phyloP scores from a whole-genome alignment of 208 protist genomes.

The Herpetomonas tarakana region DNA sequence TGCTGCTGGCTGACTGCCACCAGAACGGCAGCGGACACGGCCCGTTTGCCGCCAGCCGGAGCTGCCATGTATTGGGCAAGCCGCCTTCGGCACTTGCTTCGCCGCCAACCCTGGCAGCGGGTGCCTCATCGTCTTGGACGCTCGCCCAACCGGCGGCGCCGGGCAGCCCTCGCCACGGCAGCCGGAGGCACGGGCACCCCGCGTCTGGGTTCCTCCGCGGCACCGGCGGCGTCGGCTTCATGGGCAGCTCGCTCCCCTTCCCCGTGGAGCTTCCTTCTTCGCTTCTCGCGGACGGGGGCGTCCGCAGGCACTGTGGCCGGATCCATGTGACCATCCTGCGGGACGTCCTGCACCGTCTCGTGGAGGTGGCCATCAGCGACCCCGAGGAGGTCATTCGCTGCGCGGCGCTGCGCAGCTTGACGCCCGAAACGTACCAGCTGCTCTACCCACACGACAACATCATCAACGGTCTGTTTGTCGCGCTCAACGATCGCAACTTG shows the following conservation, averaged over 20 bases:
- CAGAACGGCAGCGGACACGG: slow-evolving; percentile 7
- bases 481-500: slow-evolving; percentile 61
- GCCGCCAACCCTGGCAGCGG: too few species aligned
- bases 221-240: background rate
- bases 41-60: background rate
- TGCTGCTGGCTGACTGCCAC: slow-evolving; percentile 35
- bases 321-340: slow-evolving; percentile 66
- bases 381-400: slow-evolving; percentile 61
- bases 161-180: too few species aligned
- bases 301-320: slow-evolving; percentile 38
- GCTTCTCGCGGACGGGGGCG: slow-evolving; percentile 5
- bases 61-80: background rate
- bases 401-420: slow-evolving; percentile 46
- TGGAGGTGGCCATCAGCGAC: slow-evolving; percentile 66
- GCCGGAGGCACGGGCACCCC: background rate
- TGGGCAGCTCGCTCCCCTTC: background rate
- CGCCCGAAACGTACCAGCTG: slow-evolving; percentile 54
- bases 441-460: slow-evolving; percentile 60
- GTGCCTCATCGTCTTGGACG: too few species aligned
- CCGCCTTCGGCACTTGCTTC: background rate
- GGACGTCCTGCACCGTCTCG: slow-evolving; percentile 58
- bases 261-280: too few species aligned
- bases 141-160: too few species aligned
- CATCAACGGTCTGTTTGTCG: slow-evolving; percentile 59
- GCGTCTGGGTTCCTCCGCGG: background rate